A percentile compares a stretch with the other conserved stretches of the same genome.
phyloP scores from a whole-genome alignment of 2,329 filamentous ascomycete species.

The Ophiocordyceps camponoti-floridani region DNA sequence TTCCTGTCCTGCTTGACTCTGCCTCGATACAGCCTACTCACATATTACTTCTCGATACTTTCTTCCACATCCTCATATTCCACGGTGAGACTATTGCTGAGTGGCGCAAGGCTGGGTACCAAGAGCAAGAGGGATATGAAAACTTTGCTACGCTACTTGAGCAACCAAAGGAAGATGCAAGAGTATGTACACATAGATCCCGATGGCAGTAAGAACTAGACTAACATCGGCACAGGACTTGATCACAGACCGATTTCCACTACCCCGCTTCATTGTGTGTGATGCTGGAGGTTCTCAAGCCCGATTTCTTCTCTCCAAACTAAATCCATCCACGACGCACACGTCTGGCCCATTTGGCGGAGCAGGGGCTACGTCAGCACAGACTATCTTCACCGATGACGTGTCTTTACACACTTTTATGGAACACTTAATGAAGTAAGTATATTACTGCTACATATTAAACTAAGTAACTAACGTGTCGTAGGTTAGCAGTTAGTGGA shows the following conservation, averaged over 20 bases:
- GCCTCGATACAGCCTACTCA: conserved; percentile 91
- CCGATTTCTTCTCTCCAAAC: conserved; percentile 88
- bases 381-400: conserved; percentile 98
- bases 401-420: conserved; percentile 97
- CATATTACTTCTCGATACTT: conserved; percentile 86
- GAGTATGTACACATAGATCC: conserved; percentile 36
- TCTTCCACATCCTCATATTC: conserved; percentile 99
- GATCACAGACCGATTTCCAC: conserved; percentile 92
- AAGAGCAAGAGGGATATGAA: conserved; percentile 95
- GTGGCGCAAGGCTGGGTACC: conserved; percentile 95
- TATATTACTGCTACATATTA: too few species aligned
- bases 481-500: too few species aligned
- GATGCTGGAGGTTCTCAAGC: conserved; percentile 97
- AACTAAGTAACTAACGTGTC: too few species aligned
- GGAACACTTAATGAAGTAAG: conserved; percentile 98
- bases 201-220: not conserved
- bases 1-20: conserved; percentile 89
- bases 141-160: conserved; percentile 82
- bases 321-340: conserved; percentile 95
- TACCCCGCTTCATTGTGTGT: conserved; percentile 95
- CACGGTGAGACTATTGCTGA: conserved; percentile 95
- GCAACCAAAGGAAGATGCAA: conserved; percentile 89
- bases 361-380: conserved; percentile 66
- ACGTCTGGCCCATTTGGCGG: conserved; percentile 85
- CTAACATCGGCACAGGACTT: conserved; percentile 48